Evolutionary conservation across 352 stramenopile species (phyloP).

Genomic region (Halophytophthora polymorphica): DNA sequence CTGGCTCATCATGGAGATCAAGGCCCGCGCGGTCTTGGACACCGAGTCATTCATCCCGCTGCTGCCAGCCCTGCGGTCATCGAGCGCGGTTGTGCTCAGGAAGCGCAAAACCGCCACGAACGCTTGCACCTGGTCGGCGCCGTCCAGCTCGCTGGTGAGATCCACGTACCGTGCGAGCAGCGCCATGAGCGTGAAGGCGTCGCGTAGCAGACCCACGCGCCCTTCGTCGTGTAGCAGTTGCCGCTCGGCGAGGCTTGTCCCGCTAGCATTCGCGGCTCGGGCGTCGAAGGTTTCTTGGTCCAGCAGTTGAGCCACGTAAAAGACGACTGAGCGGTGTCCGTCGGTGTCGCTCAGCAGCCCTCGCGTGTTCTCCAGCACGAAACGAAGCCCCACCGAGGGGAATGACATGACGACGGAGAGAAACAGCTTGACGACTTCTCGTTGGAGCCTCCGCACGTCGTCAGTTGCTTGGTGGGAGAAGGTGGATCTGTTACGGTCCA

Average conservation of each 20-base stretch:
- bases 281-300: slow-evolving; percentile 58
- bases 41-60: slow-evolving; percentile 41
- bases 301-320: slow-evolving; percentile 57
- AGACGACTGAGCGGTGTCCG: slow-evolving; percentile 55
- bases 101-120: slow-evolving; percentile 59
- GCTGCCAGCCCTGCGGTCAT: background rate
- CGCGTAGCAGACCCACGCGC: slow-evolving; percentile 39
- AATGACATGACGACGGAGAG: slow-evolving; percentile 51
- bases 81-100: slow-evolving; percentile 34
- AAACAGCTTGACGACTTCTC: slow-evolving; percentile 58
- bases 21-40: slow-evolving; percentile 40
- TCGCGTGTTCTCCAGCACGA: slow-evolving; percentile 70
- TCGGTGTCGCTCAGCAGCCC: slow-evolving; percentile 44
- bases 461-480: slow-evolving; percentile 9
- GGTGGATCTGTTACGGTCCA: slow-evolving; percentile 19
- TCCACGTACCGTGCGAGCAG: slow-evolving; percentile 71
- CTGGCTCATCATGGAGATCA: slow-evolving; percentile 31
- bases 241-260: slow-evolving; percentile 13
- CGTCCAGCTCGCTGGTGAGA: slow-evolving; percentile 45
- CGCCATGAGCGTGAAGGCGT: slow-evolving; percentile 56
- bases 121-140: slow-evolving; percentile 46
- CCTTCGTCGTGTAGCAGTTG: slow-evolving; percentile 24
- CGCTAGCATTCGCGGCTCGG: slow-evolving; percentile 27
- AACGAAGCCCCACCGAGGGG: slow-evolving; percentile 57
- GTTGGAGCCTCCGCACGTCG: slow-evolving; percentile 40